These are phyloP conservation scores for Echinosophora koreensis DNA, from an alignment of 306 rosid species.

Conservation along the genomic window DNA sequence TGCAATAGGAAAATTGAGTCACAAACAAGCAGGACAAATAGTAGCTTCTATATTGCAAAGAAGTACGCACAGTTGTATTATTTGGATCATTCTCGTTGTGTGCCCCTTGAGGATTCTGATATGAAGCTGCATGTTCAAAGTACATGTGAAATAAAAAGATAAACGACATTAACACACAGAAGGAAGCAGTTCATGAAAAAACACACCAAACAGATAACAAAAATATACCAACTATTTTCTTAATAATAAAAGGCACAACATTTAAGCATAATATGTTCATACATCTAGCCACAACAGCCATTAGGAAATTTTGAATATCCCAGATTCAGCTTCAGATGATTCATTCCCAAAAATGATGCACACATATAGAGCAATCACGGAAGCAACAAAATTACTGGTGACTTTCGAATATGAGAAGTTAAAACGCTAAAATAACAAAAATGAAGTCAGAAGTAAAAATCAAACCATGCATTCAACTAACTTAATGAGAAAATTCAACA, in stretches of 20 bases:
- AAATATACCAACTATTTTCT: neutral
- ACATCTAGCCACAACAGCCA: neutral
- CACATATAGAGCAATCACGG: neutral
- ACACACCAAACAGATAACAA: neutral
- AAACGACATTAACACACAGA: conserved; percentile 19
- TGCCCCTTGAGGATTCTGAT: conserved; percentile 88
- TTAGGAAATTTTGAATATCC: neutral
- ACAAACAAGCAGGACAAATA: conserved; percentile 29
- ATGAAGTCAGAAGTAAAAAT: neutral
- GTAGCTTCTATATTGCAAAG: conserved; percentile 37
- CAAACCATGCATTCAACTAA: neutral
- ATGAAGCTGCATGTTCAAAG: conserved; percentile 81
- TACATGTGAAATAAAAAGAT: conserved; percentile 46
- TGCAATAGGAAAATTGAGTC: conserved; percentile 50
- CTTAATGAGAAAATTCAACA: conserved; percentile 16
- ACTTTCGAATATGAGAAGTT: neutral
- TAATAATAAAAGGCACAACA: neutral
- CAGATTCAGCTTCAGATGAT: conserved; percentile 1
- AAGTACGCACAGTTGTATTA: conserved; percentile 93
- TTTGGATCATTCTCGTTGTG: conserved; percentile 94
- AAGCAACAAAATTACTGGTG: conserved; percentile 19
- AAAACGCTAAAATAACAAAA: neutral
- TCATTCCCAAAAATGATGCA: conserved; percentile 18
- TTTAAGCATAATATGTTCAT: neutral
- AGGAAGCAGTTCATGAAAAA: conserved; percentile 12